Percentiles rank a stretch among this genome's conserved stretches.
phyloP scores from a whole-genome alignment of 352 stramenopile genomes.

The Phytophthora ohioensis region DNA sequence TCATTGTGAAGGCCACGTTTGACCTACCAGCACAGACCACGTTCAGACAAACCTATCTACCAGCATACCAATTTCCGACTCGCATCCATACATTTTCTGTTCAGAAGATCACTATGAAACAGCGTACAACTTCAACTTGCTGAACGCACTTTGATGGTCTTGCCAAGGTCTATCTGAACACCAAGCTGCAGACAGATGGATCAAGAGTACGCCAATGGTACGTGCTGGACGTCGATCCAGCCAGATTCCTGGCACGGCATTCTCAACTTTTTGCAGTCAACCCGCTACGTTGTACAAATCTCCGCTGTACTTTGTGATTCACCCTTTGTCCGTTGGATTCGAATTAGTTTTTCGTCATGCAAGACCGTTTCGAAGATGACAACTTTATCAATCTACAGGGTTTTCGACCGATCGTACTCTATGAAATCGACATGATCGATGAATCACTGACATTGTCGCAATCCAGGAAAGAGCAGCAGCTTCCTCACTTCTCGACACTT shows the following conservation, averaged over 20 bases:
- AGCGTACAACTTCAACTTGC: slow-evolving; percentile 33
- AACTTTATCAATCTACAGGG: slow-evolving; percentile 19
- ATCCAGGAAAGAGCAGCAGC: slow-evolving; percentile 27
- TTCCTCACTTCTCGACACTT: slow-evolving; percentile 26
- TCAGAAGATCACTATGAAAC: neutral
- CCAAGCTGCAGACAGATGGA: slow-evolving; percentile 28
- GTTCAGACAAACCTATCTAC: neutral
- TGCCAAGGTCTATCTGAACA: neutral
- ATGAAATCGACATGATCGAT: slow-evolving; percentile 33
- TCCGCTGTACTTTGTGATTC: slow-evolving; percentile 13
- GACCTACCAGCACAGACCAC: neutral
- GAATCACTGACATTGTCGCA: slow-evolving; percentile 40
- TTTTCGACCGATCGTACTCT: slow-evolving; percentile 39
- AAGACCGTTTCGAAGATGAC: slow-evolving; percentile 15
- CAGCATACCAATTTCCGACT: neutral
- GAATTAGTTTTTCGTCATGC: slow-evolving; percentile 21
- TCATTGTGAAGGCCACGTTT: neutral
- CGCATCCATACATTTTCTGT: neutral
- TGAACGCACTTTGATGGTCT: neutral
- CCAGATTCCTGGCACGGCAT: neutral
- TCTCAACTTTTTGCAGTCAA: slow-evolving; percentile 2
- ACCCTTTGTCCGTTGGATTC: slow-evolving; percentile 8
- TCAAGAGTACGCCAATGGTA: neutral
- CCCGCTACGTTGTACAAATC: slow-evolving; percentile 10
- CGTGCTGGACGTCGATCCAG: slow-evolving; percentile 21